Conservation (phyloP, 805 yeast genomes). For the Barnettozyma sp. region DNA sequence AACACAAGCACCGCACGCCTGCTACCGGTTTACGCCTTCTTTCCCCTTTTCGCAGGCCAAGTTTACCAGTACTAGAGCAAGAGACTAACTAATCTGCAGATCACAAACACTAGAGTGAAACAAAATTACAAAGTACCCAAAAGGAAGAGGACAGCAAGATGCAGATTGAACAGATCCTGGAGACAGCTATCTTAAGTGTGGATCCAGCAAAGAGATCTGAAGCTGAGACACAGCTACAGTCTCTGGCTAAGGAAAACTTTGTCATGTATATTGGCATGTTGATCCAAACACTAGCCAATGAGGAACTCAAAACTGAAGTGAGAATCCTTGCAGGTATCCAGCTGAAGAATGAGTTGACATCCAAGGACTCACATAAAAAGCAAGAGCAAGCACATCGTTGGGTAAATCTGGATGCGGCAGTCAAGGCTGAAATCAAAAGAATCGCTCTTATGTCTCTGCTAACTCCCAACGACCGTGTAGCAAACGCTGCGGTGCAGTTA, state of each 20-base stretch:
- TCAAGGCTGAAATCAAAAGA: conserved; percentile 60
- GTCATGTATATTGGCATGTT: conserved; percentile 64
- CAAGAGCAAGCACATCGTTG: conserved; percentile 64
- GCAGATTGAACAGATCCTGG: conserved; percentile 66
- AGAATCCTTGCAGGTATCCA: conserved; percentile 88
- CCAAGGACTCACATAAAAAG: conserved; percentile 64
- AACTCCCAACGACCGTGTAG: conserved; percentile 67
- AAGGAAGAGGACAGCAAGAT: conserved; percentile 13
- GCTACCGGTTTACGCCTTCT: too few species aligned
- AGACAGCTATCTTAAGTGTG: conserved; percentile 68
- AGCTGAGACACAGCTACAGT: conserved; percentile 72
- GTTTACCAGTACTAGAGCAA: too few species aligned
- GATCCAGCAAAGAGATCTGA: conserved; percentile 60
- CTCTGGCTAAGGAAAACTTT: conserved; percentile 69
- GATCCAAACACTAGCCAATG: conserved; percentile 65
- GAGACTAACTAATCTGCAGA: too few species aligned
- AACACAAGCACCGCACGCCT: too few species aligned
- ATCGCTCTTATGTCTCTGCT: conserved; percentile 57
- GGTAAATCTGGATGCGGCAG: conserved; percentile 49
- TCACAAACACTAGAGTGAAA: too few species aligned
- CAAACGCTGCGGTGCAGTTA: conserved; percentile 84
- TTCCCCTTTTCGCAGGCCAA: too few species aligned
- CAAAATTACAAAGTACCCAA: too few species aligned
- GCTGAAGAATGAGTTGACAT: conserved; percentile 78
- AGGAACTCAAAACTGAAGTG: conserved; percentile 61